Percentiles rank a stretch among this genome's conserved stretches.
Conservation (phyloP, 441 rosid genomes). For the Populus hybrid region DNA sequence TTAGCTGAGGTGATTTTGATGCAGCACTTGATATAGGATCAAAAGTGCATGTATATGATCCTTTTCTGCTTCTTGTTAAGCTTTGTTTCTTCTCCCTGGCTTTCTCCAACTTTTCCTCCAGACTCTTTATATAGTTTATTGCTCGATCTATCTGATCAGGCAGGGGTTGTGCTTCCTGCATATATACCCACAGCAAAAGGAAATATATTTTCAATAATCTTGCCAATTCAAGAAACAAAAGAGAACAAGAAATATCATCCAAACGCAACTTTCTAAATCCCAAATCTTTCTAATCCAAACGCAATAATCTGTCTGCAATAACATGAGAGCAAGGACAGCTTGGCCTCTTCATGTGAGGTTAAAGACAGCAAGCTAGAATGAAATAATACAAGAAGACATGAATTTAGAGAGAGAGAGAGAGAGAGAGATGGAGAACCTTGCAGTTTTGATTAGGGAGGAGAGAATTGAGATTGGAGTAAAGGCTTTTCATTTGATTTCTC, state of each 20-base stretch:
- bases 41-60: background rate
- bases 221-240: background rate
- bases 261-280: background rate
- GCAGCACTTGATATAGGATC: background rate
- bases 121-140: conserved; percentile 32
- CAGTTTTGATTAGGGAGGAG: too few relatives aligned
- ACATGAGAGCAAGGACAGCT: too few relatives aligned
- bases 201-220: background rate
- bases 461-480: conserved; percentile 25
- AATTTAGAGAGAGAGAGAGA: too few relatives aligned
- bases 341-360: background rate
- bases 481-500: conserved; percentile 48
- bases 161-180: conserved; percentile 35
- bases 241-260: background rate
- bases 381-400: background rate
- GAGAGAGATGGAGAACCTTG: too few relatives aligned
- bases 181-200: conserved; percentile 3
- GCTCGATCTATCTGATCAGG: conserved; percentile 56
- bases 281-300: background rate
- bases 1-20: conserved; percentile 26
- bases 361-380: background rate
- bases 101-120: conserved; percentile 9
- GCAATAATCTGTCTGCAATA: too few relatives aligned
- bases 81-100: conserved; percentile 29
- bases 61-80: conserved; percentile 26